These are phyloP conservation scores for Helenozyma rhizophorensis DNA, from an alignment of 805 yeast species.

Conservation along the genomic window DNA sequence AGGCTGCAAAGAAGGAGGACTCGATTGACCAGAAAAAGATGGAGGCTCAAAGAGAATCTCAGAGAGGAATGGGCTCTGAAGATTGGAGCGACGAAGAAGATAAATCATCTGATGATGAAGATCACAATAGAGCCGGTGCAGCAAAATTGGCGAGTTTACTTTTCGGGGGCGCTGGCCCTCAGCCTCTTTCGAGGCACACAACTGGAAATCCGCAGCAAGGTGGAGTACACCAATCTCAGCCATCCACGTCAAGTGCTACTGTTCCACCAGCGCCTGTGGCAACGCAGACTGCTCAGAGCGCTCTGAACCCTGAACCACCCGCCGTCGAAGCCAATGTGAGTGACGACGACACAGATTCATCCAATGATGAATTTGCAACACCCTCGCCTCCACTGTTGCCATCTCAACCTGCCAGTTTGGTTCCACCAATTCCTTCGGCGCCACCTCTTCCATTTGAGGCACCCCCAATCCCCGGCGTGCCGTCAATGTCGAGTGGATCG, in stretches of 20 bases:
- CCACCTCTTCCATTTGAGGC: slow-evolving; percentile 9
- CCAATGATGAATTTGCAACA: slow-evolving; percentile 13
- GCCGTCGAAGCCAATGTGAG: not conserved
- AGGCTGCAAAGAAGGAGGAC: slow-evolving; percentile 30
- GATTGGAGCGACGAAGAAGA: slow-evolving; percentile 47
- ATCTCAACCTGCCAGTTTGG: not conserved
- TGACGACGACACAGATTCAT: slow-evolving; percentile 3
- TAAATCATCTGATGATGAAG: slow-evolving; percentile 45
- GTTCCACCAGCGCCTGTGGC: slow-evolving; percentile 1
- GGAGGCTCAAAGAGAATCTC: slow-evolving; percentile 69
- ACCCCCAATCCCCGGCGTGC: slow-evolving; percentile 6
- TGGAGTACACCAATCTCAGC: not conserved
- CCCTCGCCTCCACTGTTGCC: slow-evolving; percentile 14
- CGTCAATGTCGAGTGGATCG: no score
- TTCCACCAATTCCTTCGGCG: slow-evolving; percentile 16
- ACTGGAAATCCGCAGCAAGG: slow-evolving; percentile 7
- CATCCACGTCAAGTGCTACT: not conserved
- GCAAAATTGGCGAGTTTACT: slow-evolving; percentile 52
- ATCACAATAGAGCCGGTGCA: slow-evolving; percentile 48
- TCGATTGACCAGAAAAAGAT: slow-evolving; percentile 53
- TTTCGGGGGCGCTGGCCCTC: slow-evolving; percentile 45
- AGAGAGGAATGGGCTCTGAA: slow-evolving; percentile 48
- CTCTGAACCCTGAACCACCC: no score
- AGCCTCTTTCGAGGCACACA: slow-evolving; percentile 25
- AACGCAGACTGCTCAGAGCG: not conserved